These are phyloP conservation scores for Yamadazyma membranifaciens DNA, from an alignment of 1,139 yeast genomes.

Conservation along the genomic window DNA sequence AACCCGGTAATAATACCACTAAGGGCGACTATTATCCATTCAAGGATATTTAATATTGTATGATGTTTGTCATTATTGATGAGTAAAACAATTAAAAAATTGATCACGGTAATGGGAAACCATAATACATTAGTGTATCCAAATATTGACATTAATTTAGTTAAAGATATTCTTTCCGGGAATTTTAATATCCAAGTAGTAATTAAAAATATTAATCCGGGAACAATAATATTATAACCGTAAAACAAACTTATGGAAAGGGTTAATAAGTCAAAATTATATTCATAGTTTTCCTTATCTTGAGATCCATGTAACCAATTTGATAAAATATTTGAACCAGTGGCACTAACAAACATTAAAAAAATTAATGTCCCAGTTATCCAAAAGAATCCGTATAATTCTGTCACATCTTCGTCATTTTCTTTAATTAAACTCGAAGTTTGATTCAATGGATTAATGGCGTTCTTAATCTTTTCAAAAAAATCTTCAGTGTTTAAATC, in stretches of 20 bases:
- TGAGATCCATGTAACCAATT: slow-evolving; percentile 44
- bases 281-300: slow-evolving; percentile 47
- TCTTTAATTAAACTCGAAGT: slow-evolving; percentile 25
- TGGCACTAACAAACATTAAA: slow-evolving; percentile 69
- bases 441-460: slow-evolving; percentile 45
- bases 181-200: slow-evolving; percentile 46
- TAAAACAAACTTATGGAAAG: slow-evolving; percentile 67
- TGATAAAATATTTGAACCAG: slow-evolving; percentile 45
- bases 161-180: slow-evolving; percentile 37
- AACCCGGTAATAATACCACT: slow-evolving; percentile 51
- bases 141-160: slow-evolving; percentile 57
- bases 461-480: slow-evolving; percentile 38
- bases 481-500: slow-evolving; percentile 66
- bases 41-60: slow-evolving; percentile 32
- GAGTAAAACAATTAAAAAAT: slow-evolving; percentile 46
- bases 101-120: slow-evolving; percentile 72
- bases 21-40: slow-evolving; percentile 47
- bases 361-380: slow-evolving; percentile 76
- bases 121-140: slow-evolving; percentile 79
- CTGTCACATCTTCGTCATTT: slow-evolving; percentile 40
- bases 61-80: slow-evolving; percentile 37
- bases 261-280: slow-evolving; percentile 61
- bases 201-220: slow-evolving; percentile 49
- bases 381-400: slow-evolving; percentile 84
- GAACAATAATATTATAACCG: slow-evolving; percentile 69